Evolutionary conservation across 352 stramenopile species (phyloP).

Genomic region (Stramenopiles sp.): DNA sequence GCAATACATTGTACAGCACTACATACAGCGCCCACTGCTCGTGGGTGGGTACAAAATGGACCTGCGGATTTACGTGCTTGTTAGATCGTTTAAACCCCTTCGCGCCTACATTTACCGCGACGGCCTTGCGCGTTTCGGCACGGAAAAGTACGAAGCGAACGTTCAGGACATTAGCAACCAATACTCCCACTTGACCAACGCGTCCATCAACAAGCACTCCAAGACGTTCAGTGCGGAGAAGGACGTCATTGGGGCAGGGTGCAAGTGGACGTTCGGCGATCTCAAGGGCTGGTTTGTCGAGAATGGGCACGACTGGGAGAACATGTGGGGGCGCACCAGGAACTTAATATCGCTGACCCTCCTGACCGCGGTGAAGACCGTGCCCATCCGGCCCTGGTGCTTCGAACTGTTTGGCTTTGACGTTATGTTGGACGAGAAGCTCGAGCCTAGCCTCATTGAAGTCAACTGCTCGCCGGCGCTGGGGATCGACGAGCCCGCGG

Average conservation of each 20-base stretch:
- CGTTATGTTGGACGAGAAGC: conserved; percentile 63
- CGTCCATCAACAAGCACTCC: conserved; percentile 63
- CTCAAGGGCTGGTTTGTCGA: conserved; percentile 28
- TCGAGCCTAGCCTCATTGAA: conserved; percentile 79
- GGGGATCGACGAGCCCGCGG: conserved; percentile 52
- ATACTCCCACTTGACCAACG: conserved; percentile 82
- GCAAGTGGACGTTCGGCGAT: conserved; percentile 19
- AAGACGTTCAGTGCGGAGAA: conserved; percentile 26
- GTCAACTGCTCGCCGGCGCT: conserved; percentile 82
- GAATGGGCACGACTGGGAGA: conserved; percentile 39
- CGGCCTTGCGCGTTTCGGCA: conserved; percentile 70
- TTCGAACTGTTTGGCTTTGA: conserved; percentile 88
- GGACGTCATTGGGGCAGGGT: conserved; percentile 18
- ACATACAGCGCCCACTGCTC: too few relatives aligned
- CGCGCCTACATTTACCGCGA: conserved; percentile 78
- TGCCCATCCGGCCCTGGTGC: conserved; percentile 61
- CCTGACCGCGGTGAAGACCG: conserved; percentile 56
- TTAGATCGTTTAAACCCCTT: conserved; percentile 72
- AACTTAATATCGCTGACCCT: conserved; percentile 62
- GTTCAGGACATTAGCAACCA: conserved; percentile 44
- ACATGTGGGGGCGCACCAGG: conserved; percentile 42
- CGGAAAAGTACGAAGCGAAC: conserved; percentile 39
- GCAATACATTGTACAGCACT: conserved; percentile 63
- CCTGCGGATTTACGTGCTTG: conserved; percentile 67
- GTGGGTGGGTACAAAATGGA: too few relatives aligned